Evolutionary conservation across 1,139 yeast genomes (phyloP), one percentile per base, ranked within the genome.

Genomic region (Pneumocystis murina): DNA sequence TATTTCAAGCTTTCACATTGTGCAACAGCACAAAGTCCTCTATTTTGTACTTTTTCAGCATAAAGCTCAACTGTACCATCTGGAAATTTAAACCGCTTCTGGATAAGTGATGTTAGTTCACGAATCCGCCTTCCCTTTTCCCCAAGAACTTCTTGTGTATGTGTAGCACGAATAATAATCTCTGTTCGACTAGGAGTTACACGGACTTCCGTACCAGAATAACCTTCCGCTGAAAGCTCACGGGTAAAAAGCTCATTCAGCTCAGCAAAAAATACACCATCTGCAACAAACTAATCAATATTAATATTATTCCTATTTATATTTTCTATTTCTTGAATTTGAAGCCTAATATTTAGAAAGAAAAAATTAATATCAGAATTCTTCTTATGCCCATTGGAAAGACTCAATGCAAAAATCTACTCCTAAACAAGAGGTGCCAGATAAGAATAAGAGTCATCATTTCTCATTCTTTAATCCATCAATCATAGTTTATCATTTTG

Each of bases 261-360:
- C 84, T 92, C 99, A 81, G 99, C 99, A 95, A 86, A 92, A 86
- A 92, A 89, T 77, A 92, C 99, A 88, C 99, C 99, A 84, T 92
- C 99, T 81, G 97, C 97, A 80, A 91, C 97, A 75, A 66, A 66
- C 67, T 66, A 63, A 6, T 14, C 6, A 41, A 85, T 82, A 85
- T 85, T 86, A 54, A 10, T 10, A 62, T n/a, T 10, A 33, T 33
- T 35, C 35, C 16, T 16, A 36, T 17, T 3, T n/a, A 61, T 20
- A 30, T 20, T 40, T 14, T 5, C 10, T 6, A 60, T 33, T 35
- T 30, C 1, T 41, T 48, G 16, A 48, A 24, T 48, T 12, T 48
- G 33, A 48, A 48, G 33, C 55, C 48, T n/a, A 10, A 10, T 20
- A 12, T 24, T 33, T 33, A 33, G 35, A 24, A 24, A 4, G 10